Base-by-base conservation (phyloP, 805 yeast species). In the Candida pseudoglaebosa region DNA sequence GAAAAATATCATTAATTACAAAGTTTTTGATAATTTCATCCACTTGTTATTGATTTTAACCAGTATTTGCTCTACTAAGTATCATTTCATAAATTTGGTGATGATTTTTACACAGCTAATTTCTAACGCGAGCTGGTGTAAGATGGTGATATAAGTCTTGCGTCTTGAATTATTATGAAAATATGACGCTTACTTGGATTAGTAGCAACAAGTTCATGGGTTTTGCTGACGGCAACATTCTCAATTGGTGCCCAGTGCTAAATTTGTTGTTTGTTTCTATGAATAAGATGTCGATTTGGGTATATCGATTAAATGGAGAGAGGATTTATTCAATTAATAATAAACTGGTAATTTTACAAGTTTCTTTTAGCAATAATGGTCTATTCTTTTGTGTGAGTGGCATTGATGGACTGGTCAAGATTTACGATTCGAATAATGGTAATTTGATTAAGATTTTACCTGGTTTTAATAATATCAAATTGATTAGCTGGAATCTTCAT, bases 261-360 rank as follows among this genome's bases (percentile, higher is more conserved):
- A 75, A 75, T 44, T 62, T 77, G 22, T 45, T 82, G 24, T 73
- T 78, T 5, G 52, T 79, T 2, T 63, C 78, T 7, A 75, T 56
- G 84, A 81, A 40, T 50, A 61, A 49, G 42, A 64, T 40, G 54
- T 79, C 74, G 3, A 49, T 68, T 4, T 66, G 77, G 63, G 69
- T 80, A 7, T 76, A 72, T 45, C 68, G 86, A 34, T 55, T 70
- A 30, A 73, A 71, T 41, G 82, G 81, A 1, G 74, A 72, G 42
- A 48, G 74, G 15, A 74, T 78, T 4, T 78, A 77, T 67, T 66
- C 77, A 12, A 57, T 72, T 19, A 62, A 65, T 33, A 57, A 66
- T 36, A 56, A 56, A 37, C 55, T 64, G 7, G 52, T 50, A 12
- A 66, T 67, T 20, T 40, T 56, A 3, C 56, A 53, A 13, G 55